A percentile compares a stretch with the other conserved stretches of the same genome.
Conservation (phyloP, 2,329 filamentous ascomycete species). For the Aureobasidium zeae region DNA sequence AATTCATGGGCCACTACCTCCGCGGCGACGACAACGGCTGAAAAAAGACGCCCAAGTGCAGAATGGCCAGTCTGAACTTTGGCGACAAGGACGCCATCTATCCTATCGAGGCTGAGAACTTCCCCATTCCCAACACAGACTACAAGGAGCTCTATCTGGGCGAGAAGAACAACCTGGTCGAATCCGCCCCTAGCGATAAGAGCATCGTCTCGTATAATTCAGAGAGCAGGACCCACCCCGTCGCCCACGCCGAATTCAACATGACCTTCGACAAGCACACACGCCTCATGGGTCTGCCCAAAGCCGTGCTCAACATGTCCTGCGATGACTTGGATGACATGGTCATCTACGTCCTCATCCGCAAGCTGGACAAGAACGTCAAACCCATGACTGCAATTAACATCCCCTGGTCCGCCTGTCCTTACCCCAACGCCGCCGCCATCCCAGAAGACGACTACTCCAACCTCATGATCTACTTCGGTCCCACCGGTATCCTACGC, state of each 20-base stretch:
- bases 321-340: constrained; percentile 37
- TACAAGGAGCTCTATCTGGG: constrained; percentile 8
- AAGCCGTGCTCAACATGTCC: constrained; percentile 39
- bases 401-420: constrained; percentile 33
- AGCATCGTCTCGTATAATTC: constrained; percentile 28
- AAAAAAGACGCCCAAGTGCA: constrained; percentile 37
- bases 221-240: constrained; percentile 19
- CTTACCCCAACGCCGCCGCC: constrained; percentile 43
- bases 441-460: constrained; percentile 41
- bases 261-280: constrained; percentile 32
- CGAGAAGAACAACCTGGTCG: background rate
- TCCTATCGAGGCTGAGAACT: constrained; percentile 7
- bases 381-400: constrained; percentile 36
- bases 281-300: constrained; percentile 37
- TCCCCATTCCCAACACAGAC: constrained; percentile 3
- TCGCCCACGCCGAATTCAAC: constrained; percentile 28
- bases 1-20: constrained; percentile 39
- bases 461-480: constrained; percentile 35
- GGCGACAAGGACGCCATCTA: constrained; percentile 24
- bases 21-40: constrained; percentile 36
- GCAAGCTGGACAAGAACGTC: constrained; percentile 37
- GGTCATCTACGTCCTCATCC: constrained; percentile 36
- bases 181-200: background rate
- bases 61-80: constrained; percentile 33
- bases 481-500: constrained; percentile 37